Conservation (phyloP, 768 basidiomycete species). For the Fomitopsis serialis region DNA sequence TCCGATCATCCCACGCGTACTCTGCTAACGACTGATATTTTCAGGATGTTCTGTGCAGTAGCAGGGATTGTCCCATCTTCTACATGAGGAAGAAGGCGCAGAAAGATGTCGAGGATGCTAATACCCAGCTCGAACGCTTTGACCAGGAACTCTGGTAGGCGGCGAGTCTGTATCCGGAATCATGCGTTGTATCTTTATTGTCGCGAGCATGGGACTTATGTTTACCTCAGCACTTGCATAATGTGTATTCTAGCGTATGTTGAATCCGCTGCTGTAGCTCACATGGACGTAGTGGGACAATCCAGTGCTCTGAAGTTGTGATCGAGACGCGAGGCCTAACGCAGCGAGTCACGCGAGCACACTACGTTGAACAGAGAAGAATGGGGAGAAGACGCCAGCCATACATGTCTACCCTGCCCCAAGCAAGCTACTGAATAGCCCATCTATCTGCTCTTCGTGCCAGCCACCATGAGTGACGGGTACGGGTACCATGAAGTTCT, state of each 20-base stretch:
- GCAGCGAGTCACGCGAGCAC: not conserved
- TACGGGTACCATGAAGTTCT: slow-evolving; percentile 95
- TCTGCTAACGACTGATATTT: not conserved
- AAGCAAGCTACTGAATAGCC: slow-evolving; percentile 86
- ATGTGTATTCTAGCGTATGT: too few species aligned
- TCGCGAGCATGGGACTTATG: not conserved
- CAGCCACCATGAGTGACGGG: slow-evolving; percentile 55
- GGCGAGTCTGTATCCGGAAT: slow-evolving; percentile 56
- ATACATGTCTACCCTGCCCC: not conserved
- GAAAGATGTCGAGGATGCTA: slow-evolving; percentile 92
- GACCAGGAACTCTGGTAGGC: slow-evolving; percentile 65
- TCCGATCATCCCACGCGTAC: not conserved
- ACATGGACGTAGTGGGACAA: too few species aligned
- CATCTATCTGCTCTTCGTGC: slow-evolving; percentile 97
- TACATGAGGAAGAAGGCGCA: slow-evolving; percentile 99
- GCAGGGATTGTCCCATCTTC: slow-evolving; percentile 97
- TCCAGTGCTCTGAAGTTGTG: too few species aligned
- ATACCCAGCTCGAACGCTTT: slow-evolving; percentile 77
- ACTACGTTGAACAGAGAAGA: too few species aligned
- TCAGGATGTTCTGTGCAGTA: slow-evolving; percentile 93
- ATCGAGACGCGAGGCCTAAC: too few species aligned
- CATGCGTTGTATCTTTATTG: not conserved
- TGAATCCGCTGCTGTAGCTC: too few species aligned
- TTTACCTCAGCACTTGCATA: not conserved
- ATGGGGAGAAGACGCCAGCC: too few species aligned